phyloP scores from a whole-genome alignment of 2,329 filamentous ascomycete genomes.

The Arthrocladium fulminans region DNA sequence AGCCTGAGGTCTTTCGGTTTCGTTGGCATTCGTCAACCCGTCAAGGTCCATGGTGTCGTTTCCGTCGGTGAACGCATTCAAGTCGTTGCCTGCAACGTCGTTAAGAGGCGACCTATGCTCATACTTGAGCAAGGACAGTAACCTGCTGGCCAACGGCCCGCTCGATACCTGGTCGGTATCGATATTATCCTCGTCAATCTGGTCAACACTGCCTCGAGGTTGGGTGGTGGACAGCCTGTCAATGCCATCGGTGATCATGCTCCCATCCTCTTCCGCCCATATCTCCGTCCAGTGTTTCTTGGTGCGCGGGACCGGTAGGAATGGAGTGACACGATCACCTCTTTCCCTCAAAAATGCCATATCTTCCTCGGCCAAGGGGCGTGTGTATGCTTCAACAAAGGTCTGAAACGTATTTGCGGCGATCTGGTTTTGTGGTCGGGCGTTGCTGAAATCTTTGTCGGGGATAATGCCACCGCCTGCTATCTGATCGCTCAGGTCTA shows the following conservation, averaged over 20 bases:
- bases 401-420: slow-evolving; percentile 87
- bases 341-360: slow-evolving; percentile 84
- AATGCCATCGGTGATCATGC: slow-evolving; percentile 61
- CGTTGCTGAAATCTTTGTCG: slow-evolving; percentile 89
- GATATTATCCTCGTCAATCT: slow-evolving; percentile 74
- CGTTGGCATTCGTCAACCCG: slow-evolving; percentile 26
- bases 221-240: slow-evolving; percentile 71
- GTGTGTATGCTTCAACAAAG: slow-evolving; percentile 85
- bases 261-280: slow-evolving; percentile 89
- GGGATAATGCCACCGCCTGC: slow-evolving; percentile 67
- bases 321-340: slow-evolving; percentile 73
- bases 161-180: slow-evolving; percentile 85
- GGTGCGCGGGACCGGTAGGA: slow-evolving; percentile 75
- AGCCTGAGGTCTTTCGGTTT: slow-evolving; percentile 46
- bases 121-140: slow-evolving; percentile 72
- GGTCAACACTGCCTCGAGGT: slow-evolving; percentile 73
- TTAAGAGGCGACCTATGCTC: slow-evolving; percentile 47
- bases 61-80: slow-evolving; percentile 34
- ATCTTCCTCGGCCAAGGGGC: slow-evolving; percentile 84
- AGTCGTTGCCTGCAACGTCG: slow-evolving; percentile 51
- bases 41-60: slow-evolving; percentile 42
- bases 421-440: slow-evolving; percentile 89
- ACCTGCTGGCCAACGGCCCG: slow-evolving; percentile 72
- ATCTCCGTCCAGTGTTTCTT: slow-evolving; percentile 79
- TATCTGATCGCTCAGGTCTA: slow-evolving; percentile 73